phyloP scores from a whole-genome alignment of 2,329 filamentous ascomycete genomes.

The Calonectria multiphialidica region DNA sequence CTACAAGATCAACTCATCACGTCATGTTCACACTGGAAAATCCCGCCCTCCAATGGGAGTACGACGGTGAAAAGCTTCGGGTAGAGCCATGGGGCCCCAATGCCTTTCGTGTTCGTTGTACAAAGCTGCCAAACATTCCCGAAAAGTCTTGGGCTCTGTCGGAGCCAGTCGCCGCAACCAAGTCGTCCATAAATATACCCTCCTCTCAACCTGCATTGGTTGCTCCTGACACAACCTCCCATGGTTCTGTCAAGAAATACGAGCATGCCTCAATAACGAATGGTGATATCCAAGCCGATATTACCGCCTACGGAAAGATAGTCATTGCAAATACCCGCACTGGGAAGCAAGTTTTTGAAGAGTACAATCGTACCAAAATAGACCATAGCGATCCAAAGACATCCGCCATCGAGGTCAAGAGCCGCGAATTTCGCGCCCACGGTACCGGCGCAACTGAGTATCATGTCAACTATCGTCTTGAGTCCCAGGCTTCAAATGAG shows the following conservation, averaged over 20 bases:
- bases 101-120: not conserved
- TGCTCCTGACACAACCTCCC: not conserved
- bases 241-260: not conserved
- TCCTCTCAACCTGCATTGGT: not conserved
- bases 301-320: not conserved
- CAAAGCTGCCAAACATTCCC: not conserved
- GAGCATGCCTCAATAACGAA: not conserved
- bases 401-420: not conserved
- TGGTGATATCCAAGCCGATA: not conserved
- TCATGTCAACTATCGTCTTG: not conserved
- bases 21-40: not conserved
- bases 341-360: not conserved
- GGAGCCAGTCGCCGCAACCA: not conserved
- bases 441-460: not conserved
- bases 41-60: not conserved
- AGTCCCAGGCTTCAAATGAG: not conserved
- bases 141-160: not conserved
- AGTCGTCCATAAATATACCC: not conserved
- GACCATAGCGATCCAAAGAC: not conserved
- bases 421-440: not conserved
- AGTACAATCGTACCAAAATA: not conserved
- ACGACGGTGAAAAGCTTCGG: not conserved
- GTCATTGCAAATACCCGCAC: not conserved
- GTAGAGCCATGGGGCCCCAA: not conserved
- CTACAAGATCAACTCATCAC: no score